Evolutionary conservation across 805 yeast genomes (phyloP), one percentile per base, ranked within the genome.

Genomic region (Metschnikowia proteae): DNA sequence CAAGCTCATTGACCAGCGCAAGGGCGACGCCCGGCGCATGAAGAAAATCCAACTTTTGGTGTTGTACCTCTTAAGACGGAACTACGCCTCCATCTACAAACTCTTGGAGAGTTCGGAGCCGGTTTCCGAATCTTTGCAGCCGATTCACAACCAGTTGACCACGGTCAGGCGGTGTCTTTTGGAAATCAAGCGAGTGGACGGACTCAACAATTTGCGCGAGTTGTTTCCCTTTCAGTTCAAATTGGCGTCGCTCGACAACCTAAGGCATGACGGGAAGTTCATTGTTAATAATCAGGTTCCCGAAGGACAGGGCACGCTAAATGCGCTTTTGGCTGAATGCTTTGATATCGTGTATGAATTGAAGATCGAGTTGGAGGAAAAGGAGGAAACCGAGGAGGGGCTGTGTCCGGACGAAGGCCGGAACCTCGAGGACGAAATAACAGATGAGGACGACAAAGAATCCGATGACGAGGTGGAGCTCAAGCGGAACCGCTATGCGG

Each of bases 271-370:
- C 64, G 99, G 99, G 6, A 92, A 88, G 71, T 94, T 94, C 60
- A 82, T 86, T 61, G 86, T 89, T 40, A 88, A 87, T 52, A 88
- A 83, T 45, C 87, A 88, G 54, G 86, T 94, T 38, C 99, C 99
- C 2, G 98, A 94, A 64, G 99, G 99, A 9, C 99, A 94, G 68
- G 99, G 97, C 5, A 82, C 96, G n/a, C 74, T 94, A 54, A 90
- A 83, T 65, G 96, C 96, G 0, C 70, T 92, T 49, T 73, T 92
- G 44, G 94, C 96, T 3, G 97, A 91, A 64, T 92, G 98, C 66
- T 94, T 89, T 64, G 99, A 94, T 65, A 85, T 92, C 50, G 76
- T 88, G 41, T 94, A 92, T 62, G 99, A 94, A 70, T 74, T 94
- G 65, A 86, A 89, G 62, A 83, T 88, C 32, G 96, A 90, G 62